Conservation (phyloP, 305 asterid species). For the Salvia sclarea region DNA sequence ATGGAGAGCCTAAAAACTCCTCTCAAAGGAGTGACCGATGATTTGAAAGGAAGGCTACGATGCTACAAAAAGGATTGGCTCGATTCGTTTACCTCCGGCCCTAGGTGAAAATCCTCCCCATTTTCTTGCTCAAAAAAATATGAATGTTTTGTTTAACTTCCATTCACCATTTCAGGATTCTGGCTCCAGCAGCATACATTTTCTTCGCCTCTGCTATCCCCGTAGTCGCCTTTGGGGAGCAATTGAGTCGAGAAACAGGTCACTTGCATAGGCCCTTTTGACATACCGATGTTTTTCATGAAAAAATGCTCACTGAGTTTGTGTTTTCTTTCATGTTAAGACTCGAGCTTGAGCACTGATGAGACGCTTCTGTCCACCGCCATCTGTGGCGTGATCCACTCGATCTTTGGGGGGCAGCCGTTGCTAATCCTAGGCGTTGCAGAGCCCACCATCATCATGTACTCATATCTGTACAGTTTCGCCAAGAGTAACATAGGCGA, state of each 20-base stretch:
- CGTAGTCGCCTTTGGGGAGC: slow-evolving; percentile 91
- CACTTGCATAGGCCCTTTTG: background rate
- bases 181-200: slow-evolving; percentile 80
- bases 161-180: slow-evolving; percentile 47
- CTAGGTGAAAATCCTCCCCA: slow-evolving; percentile 44
- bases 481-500: slow-evolving; percentile 64
- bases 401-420: slow-evolving; percentile 83
- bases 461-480: slow-evolving; percentile 64
- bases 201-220: slow-evolving; percentile 89
- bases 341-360: slow-evolving; percentile 63
- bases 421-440: slow-evolving; percentile 85
- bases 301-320: no score
- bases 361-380: slow-evolving; percentile 87
- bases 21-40: slow-evolving; percentile 56
- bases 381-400: slow-evolving; percentile 74
- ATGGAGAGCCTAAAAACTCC: slow-evolving; percentile 44
- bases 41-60: slow-evolving; percentile 60
- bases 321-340: slow-evolving; percentile 37
- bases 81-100: slow-evolving; percentile 57
- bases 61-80: slow-evolving; percentile 81
- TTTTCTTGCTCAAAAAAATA: background rate
- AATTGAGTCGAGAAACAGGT: slow-evolving; percentile 81
- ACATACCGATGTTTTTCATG: background rate
- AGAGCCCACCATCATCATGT: slow-evolving; percentile 88
- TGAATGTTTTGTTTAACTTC: background rate